Conservation (phyloP, 768 basidiomycete genomes). For the Cyclocybe cylindracea region DNA sequence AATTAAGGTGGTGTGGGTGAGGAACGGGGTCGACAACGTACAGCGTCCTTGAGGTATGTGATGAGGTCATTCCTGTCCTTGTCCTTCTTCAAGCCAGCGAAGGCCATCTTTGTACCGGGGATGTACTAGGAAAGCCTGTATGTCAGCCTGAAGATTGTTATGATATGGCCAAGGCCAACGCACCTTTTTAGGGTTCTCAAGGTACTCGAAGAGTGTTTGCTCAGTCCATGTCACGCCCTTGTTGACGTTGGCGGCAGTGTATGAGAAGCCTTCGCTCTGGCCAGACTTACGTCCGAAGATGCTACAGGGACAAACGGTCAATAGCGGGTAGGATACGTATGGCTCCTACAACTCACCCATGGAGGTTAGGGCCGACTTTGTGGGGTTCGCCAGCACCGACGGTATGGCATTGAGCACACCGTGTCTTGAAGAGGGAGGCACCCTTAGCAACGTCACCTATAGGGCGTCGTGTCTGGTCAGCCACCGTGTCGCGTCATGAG, state of each 20-base stretch:
- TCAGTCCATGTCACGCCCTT: constrained; percentile 90
- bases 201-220: constrained; percentile 91
- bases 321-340: neutral
- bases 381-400: constrained; percentile 72
- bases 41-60: constrained; percentile 76
- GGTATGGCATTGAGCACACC: constrained; percentile 94
- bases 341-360: constrained; percentile 61
- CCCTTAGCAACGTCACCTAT: constrained; percentile 87
- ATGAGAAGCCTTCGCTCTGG: constrained; percentile 82
- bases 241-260: constrained; percentile 94
- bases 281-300: constrained; percentile 88
- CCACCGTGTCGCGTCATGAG: constrained; percentile 46
- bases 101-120: constrained; percentile 98
- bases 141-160: neutral
- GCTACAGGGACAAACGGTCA: constrained; percentile 34
- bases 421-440: constrained; percentile 94
- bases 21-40: constrained; percentile 36
- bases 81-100: constrained; percentile 97
- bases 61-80: constrained; percentile 96
- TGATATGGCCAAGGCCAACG: constrained; percentile 14
- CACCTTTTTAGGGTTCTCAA: constrained; percentile 97
- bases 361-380: constrained; percentile 95
- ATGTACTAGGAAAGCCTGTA: constrained; percentile 61
- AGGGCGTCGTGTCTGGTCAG: constrained; percentile 1
- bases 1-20: neutral